Percentiles rank a stretch among this genome's conserved stretches.
phyloP scores from a whole-genome alignment of 495 filamentous ascomycete genomes.

The Podospora pseudopauciseta region DNA sequence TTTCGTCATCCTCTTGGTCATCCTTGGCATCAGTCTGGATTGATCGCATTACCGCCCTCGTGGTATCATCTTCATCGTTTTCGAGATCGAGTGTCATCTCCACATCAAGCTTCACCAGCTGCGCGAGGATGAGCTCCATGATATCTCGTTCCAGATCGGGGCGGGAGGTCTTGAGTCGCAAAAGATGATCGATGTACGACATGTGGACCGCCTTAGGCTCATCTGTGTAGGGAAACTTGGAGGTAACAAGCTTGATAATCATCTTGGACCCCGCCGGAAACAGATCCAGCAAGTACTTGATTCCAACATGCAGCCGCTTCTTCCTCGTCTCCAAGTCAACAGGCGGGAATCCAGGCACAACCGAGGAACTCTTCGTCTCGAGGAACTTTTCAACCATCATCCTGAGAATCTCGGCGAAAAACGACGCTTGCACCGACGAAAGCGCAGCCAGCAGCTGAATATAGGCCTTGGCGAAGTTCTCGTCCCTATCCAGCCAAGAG shows the following conservation, averaged over 20 bases:
- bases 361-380: constrained; percentile 47
- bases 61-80: constrained; percentile 49
- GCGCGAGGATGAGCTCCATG: constrained; percentile 75
- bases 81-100: constrained; percentile 92
- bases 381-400: constrained; percentile 78
- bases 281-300: constrained; percentile 71
- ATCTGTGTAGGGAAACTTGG: constrained; percentile 69
- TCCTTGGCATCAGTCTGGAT: constrained; percentile 37
- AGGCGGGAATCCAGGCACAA: constrained; percentile 55
- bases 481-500: constrained; percentile 81
- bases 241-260: constrained; percentile 59
- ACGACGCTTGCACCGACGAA: constrained; percentile 68
- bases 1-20: constrained; percentile 59
- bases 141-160: constrained; percentile 79
- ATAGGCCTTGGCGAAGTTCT: constrained; percentile 73
- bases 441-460: constrained; percentile 77
- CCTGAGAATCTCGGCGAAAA: constrained; percentile 54
- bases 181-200: constrained; percentile 73
- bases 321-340: constrained; percentile 60
- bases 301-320: constrained; percentile 65
- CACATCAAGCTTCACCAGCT: constrained; percentile 83
- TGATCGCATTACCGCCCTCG: constrained; percentile 45
- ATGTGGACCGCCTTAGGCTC: constrained; percentile 69
- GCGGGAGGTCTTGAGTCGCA: constrained; percentile 68
- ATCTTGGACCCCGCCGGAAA: constrained; percentile 69